Evolutionary conservation across 768 basidiomycete species (phyloP).

Genomic region (Naganishia vishniacii): DNA sequence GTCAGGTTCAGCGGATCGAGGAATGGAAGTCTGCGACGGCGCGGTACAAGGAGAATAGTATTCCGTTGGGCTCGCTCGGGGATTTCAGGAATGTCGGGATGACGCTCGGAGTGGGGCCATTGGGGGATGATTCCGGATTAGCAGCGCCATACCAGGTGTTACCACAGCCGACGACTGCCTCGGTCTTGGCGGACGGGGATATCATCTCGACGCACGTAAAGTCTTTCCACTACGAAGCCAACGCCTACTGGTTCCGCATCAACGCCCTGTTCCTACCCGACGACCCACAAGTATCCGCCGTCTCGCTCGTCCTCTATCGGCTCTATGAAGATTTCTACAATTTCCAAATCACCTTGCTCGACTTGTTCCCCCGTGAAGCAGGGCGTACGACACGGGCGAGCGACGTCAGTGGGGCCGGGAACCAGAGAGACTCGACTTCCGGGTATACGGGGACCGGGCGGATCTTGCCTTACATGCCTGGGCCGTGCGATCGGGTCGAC

Average conservation of each 20-base stretch:
- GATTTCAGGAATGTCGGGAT: constrained; percentile 20
- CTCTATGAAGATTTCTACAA: constrained; percentile 98
- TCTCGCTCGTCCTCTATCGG: constrained; percentile 78
- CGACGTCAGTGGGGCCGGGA: constrained; percentile 10
- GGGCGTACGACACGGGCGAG: constrained; percentile 54
- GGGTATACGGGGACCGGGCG: constrained; percentile 52
- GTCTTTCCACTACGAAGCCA: constrained; percentile 94
- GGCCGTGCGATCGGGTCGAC: constrained; percentile 77
- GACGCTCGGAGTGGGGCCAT: background rate
- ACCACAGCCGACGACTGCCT: background rate
- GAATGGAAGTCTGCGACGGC: constrained; percentile 97
- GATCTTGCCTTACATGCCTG: constrained; percentile 95
- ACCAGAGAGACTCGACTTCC: constrained; percentile 27
- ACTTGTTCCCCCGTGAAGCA: constrained; percentile 83
- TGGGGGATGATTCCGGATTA: background rate
- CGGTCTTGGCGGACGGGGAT: constrained; percentile 20
- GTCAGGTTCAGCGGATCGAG: constrained; percentile 90
- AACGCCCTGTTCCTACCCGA: constrained; percentile 85
- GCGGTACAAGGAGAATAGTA: constrained; percentile 91
- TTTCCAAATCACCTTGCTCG: constrained; percentile 83
- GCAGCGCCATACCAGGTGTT: too few species aligned
- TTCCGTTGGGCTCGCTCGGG: constrained; percentile 67
- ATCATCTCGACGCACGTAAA: constrained; percentile 57
- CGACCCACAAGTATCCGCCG: constrained; percentile 52
- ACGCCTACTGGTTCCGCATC: constrained; percentile 95